Base-by-base conservation (phyloP, 164 flowering plant genomes). In the Echeveria elegans region DNA sequence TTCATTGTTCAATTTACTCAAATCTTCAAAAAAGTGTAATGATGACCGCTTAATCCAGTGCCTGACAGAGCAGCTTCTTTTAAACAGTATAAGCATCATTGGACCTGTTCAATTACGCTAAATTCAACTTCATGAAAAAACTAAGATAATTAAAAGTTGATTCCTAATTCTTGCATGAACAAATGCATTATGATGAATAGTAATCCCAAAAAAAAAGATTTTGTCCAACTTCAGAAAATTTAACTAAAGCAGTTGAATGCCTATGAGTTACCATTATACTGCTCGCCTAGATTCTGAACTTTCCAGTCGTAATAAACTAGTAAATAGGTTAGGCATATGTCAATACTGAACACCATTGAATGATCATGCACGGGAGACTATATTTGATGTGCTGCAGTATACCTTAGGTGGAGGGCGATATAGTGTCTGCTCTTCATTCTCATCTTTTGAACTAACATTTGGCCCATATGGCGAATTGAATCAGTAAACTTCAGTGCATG, bases 321-420 rank as follows among this genome's bases (percentile, higher is more conserved):
- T 50, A 8, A 50, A 21, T 5, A 50, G 10, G 26, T 50, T 50
- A 50, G 56, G 21, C 26, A 50, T 50, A 6, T 21, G 23, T 21
- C 24, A 50, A 50, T 9, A 26, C 56, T 50, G 23, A 21, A n/a
- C 8, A 50, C 26, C 52, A 21, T n/a, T 45, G 19, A 18, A 2
- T 1, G 62, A 24, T 23, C 62, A 58, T 58, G 24, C 24, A 58
- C 24, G 2, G 64, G 1, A 30, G 29, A 23, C 58, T 23, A 23
- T 52, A 52, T 23, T 21, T 6, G 12, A 23, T 14, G 16, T 38
- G 59, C 6, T 37, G 26, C 1, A 47, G 30, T 63, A 58, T 77
- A 89, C 96, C 96, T 89, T 71, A 89, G 73, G 76, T 89, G 96
- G 41, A 89, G 80, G 29, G 96, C 88, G 66, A 89, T 77, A 71